A percentile compares a stretch with the other conserved stretches of the same genome.
Conservation (phyloP, 768 basidiomycete genomes). For the Tricholoma saponaceum region DNA sequence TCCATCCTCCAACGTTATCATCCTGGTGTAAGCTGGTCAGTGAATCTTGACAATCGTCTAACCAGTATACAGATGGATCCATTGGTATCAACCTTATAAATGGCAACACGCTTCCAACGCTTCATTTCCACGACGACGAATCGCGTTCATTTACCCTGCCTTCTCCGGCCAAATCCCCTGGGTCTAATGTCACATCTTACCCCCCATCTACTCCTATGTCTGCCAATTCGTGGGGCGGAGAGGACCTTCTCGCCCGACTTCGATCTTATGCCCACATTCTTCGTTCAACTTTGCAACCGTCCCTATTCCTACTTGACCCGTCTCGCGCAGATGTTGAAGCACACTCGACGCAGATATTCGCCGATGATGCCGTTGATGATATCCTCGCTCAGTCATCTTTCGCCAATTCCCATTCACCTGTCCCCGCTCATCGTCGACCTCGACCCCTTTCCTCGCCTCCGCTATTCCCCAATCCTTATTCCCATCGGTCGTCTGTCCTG, state of each 20-base stretch:
- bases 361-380: slow-evolving; percentile 84
- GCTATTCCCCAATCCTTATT: slow-evolving; percentile 48
- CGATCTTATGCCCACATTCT: slow-evolving; percentile 76
- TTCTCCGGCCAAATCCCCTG: slow-evolving; percentile 32
- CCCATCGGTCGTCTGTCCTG: slow-evolving; percentile 68
- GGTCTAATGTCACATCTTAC: slow-evolving; percentile 47
- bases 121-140: slow-evolving; percentile 98
- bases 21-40: slow-evolving; percentile 62
- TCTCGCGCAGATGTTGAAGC: slow-evolving; percentile 89
- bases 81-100: slow-evolving; percentile 86
- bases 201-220: slow-evolving; percentile 55
- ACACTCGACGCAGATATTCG: slow-evolving; percentile 80
- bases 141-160: slow-evolving; percentile 71
- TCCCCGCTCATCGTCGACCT: slow-evolving; percentile 80
- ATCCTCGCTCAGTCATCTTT: slow-evolving; percentile 79
- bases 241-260: slow-evolving; percentile 76
- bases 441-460: slow-evolving; percentile 48
- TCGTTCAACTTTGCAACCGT: slow-evolving; percentile 80
- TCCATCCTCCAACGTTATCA: slow-evolving; percentile 78
- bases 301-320: slow-evolving; percentile 89
- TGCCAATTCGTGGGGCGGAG: slow-evolving; percentile 77
- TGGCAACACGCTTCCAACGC: slow-evolving; percentile 79
- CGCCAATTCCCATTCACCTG: slow-evolving; percentile 72
- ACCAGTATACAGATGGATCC: slow-evolving; percentile 61
- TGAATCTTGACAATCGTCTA: slow-evolving; percentile 12